Base-by-base conservation (phyloP, 164 flowering plant species). In the Aristolochia contorta region DNA sequence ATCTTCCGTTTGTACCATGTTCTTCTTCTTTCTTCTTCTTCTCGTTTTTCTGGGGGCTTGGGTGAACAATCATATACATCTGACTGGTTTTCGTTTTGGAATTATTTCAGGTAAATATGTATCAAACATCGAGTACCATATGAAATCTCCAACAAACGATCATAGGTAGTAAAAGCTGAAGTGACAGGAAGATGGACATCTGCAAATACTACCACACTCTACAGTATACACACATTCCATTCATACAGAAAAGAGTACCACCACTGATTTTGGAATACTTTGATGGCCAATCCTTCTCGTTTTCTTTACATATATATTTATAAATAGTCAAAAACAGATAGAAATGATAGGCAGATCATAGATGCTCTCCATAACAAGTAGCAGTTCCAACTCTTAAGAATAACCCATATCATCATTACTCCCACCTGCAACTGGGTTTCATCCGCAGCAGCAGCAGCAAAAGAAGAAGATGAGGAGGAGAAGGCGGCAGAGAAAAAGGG, bases 161-260 rank as follows among this genome's bases (percentile, higher is more conserved):
- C 21, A 33, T 62, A 62, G 57, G 57, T 54, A 62, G 65, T 62
- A 62, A 57, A n/a, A 61, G 47, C 57, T 47, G 24, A 25, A 60
- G 32, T 25, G 20, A 24, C 43, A 37, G 30, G 30, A 37, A 37
- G 9, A 37, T 0, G 43, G 43, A 37, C 43, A 37, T 7, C 43
- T 37, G 23, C 22, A 45, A 23, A 43, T 56, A 32, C 12, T 56
- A 61, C 33, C 64, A 61, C 6, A 46, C 19, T 23, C 63, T 57
- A 62, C 54, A 62, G 50, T 16, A 59, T 27, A 62, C 23, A 62
- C 65, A 53, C 57, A 33, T 52, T 30, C 48, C 57, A 47, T 60
- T 49, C 33, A 45, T 62, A 62, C 65, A 62, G 49, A 54, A 57
- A 61, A 55, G n/a, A n/a, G n/a, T n/a, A n/a, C n/a, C n/a, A 52